These are phyloP conservation scores for Fusarium hostae DNA, from an alignment of 2,329 filamentous ascomycete genomes.

Conservation along the genomic window DNA sequence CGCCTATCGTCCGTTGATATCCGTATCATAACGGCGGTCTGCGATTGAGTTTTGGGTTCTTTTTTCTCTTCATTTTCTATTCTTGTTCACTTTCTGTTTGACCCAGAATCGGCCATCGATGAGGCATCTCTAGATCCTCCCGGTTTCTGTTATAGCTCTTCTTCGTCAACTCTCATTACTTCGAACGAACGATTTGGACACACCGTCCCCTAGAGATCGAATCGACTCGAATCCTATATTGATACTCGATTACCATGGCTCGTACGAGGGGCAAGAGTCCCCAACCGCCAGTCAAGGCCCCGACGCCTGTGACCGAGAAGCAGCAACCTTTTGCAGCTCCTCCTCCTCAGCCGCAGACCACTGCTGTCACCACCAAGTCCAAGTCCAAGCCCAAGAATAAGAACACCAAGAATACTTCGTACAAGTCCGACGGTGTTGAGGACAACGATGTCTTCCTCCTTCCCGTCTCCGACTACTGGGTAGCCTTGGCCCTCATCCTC, in stretches of 20 bases:
- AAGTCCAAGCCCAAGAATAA: constrained; percentile 42
- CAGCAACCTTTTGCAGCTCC: constrained; percentile 27
- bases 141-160: constrained; percentile 34
- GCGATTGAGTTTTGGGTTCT: constrained; percentile 32
- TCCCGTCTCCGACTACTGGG: constrained; percentile 83
- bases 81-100: constrained; percentile 22
- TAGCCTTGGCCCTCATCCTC: constrained; percentile 77
- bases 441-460: constrained; percentile 95
- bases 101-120: constrained; percentile 28
- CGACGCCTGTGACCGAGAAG: constrained; percentile 40
- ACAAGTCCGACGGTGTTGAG: constrained; percentile 80
- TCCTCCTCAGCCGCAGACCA: constrained; percentile 21
- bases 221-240: constrained; percentile 26
- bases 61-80: constrained; percentile 26
- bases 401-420: constrained; percentile 62
- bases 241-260: constrained; percentile 48
- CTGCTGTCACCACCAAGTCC: constrained; percentile 24
- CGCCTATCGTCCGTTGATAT: constrained; percentile 21
- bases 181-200: constrained; percentile 24
- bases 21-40: constrained; percentile 29
- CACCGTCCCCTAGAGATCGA: constrained; percentile 23
- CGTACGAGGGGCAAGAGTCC: constrained; percentile 53
- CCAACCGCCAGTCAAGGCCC: constrained; percentile 46
- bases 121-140: constrained; percentile 39
- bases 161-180: constrained; percentile 22